These are phyloP conservation scores for Coemansia sp. DNA, from an alignment of 192 early-diverging fungal species.

Conservation along the genomic window DNA sequence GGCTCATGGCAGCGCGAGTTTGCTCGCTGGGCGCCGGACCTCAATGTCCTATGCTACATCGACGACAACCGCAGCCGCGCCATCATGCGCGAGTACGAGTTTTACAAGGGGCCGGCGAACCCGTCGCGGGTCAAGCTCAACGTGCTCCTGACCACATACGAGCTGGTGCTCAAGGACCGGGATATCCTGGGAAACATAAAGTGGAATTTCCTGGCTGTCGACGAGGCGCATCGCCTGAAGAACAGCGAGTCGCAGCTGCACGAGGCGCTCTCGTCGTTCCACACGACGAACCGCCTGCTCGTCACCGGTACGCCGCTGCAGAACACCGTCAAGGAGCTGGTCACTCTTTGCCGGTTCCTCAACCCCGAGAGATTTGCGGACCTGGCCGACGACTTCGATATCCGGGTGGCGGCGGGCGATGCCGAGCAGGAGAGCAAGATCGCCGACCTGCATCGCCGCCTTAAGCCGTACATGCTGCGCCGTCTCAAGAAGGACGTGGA, in stretches of 20 bases:
- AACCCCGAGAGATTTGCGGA: slow-evolving; percentile 87
- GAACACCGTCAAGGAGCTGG: slow-evolving; percentile 93
- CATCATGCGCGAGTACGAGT: slow-evolving; percentile 93
- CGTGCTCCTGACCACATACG: slow-evolving; percentile 92
- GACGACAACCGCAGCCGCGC: slow-evolving; percentile 78
- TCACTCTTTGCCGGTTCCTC: slow-evolving; percentile 87
- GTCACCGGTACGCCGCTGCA: slow-evolving; percentile 99
- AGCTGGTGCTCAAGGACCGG: slow-evolving; percentile 90
- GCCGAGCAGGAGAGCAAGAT: slow-evolving; percentile 80
- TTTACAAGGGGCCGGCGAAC: slow-evolving; percentile 60
- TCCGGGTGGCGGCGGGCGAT: slow-evolving; percentile 57
- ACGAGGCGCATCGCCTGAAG: slow-evolving; percentile 98
- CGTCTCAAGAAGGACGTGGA: slow-evolving; percentile 98
- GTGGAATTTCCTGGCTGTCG: slow-evolving; percentile 93
- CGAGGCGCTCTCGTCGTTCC: slow-evolving; percentile 83
- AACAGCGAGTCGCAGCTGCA: slow-evolving; percentile 94
- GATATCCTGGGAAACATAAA: slow-evolving; percentile 73
- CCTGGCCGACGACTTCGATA: slow-evolving; percentile 76
- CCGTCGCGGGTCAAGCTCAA: slow-evolving; percentile 75
- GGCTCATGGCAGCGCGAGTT: slow-evolving; percentile 96
- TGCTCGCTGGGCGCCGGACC: slow-evolving; percentile 88
- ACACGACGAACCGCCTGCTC: slow-evolving; percentile 84
- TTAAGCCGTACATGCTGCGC: slow-evolving; percentile 90
- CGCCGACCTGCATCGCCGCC: slow-evolving; percentile 71
- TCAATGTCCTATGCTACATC: slow-evolving; percentile 89